phyloP scores from a whole-genome alignment of 805 yeast species.

The Tetrapisispora phaffii region DNA sequence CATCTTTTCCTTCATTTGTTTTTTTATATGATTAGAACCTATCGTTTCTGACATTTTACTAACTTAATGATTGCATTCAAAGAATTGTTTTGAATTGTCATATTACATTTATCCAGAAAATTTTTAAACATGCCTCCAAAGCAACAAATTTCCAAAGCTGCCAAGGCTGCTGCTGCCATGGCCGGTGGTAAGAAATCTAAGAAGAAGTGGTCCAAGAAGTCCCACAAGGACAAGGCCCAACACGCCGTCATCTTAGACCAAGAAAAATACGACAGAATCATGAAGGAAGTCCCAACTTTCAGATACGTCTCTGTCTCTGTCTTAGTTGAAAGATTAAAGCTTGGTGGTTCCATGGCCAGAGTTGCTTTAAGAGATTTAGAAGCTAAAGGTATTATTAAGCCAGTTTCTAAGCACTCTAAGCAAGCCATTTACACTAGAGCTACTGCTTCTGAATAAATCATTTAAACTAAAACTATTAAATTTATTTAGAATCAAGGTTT shows the following conservation, averaged over 20 bases:
- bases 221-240: slow-evolving; percentile 99
- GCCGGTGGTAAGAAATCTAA: slow-evolving; percentile 99
- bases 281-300: slow-evolving; percentile 99
- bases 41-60: background rate
- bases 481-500: background rate
- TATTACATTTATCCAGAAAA: background rate
- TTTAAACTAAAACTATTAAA: background rate
- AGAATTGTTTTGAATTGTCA: background rate
- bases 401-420: slow-evolving; percentile 89
- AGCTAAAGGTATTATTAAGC: slow-evolving; percentile 87
- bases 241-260: slow-evolving; percentile 96
- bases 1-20: too few relatives aligned
- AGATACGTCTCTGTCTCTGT: slow-evolving; percentile 97
- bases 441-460: slow-evolving; percentile 48
- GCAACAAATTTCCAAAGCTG: slow-evolving; percentile 98
- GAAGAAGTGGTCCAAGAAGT: slow-evolving; percentile 99
- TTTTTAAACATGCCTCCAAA: slow-evolving; percentile 85
- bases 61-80: background rate
- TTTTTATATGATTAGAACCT: too few relatives aligned
- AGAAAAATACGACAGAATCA: slow-evolving; percentile 97
- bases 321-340: slow-evolving; percentile 97
- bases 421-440: slow-evolving; percentile 93
- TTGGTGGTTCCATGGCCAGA: slow-evolving; percentile 98
- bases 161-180: slow-evolving; percentile 99
- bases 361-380: slow-evolving; percentile 94